Conservation (phyloP, 164 flowering plant species). For the Tetrastigma voinierianum region DNA sequence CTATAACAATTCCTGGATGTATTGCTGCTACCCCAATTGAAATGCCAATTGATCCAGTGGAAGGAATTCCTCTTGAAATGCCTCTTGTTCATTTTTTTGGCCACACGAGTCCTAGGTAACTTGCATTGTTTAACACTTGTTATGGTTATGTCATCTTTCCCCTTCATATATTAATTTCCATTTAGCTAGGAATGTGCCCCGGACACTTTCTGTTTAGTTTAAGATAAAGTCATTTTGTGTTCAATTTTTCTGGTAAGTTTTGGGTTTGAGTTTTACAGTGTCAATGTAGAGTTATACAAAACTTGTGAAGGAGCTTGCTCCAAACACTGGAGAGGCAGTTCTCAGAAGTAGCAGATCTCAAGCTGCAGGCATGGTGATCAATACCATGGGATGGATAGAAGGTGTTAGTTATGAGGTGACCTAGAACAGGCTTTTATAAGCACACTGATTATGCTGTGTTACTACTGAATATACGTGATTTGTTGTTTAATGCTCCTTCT, state of each 20-base stretch:
- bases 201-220: background rate
- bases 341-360: conserved; percentile 72
- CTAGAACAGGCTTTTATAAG: background rate
- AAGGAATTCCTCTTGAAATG: conserved; percentile 97
- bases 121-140: background rate
- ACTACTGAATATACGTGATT: background rate
- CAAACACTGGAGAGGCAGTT: conserved; percentile 75
- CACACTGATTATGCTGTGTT: background rate
- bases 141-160: too few relatives aligned
- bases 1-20: conserved; percentile 84
- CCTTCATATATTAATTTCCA: too few relatives aligned
- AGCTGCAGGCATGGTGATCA: conserved; percentile 97
- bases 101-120: conserved; percentile 81
- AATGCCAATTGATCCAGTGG: conserved; percentile 93
- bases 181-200: background rate
- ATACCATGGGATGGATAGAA: conserved; percentile 98
- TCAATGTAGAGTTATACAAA: conserved; percentile 77
- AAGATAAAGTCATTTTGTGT: background rate
- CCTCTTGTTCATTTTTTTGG: conserved; percentile 91
- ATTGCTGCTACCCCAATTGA: conserved; percentile 92
- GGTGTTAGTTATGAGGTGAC: conserved; percentile 93
- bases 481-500: background rate
- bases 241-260: background rate
- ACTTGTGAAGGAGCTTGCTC: conserved; percentile 88
- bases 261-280: conserved; percentile 41